Percentiles rank a stretch among this genome's conserved stretches.
phyloP scores from a whole-genome alignment of 352 stramenopile species.

The Blastocystis sp. region DNA sequence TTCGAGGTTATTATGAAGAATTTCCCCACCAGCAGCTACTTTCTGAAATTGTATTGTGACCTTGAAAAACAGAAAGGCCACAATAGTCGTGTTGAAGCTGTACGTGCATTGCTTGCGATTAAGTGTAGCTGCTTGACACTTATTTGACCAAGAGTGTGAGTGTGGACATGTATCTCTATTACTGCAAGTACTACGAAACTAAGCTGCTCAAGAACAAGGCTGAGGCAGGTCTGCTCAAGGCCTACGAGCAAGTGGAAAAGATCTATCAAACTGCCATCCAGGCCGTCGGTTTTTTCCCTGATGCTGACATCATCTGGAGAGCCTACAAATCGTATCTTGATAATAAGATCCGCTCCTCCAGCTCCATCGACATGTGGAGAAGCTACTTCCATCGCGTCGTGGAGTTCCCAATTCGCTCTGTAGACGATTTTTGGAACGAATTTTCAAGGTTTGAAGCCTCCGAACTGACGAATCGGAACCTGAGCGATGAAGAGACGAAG shows the following conservation, averaged over 20 bases:
- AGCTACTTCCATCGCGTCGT: neutral
- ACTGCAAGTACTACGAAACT: conserved; percentile 25
- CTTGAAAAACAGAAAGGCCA: neutral
- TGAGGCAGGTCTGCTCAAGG: neutral
- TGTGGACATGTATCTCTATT: conserved; percentile 43
- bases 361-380: neutral
- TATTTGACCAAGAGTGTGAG: conserved; percentile 15
- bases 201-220: neutral
- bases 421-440: conserved; percentile 25
- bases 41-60: conserved; percentile 23
- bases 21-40: conserved; percentile 1
- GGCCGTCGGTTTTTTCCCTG: conserved; percentile 15
- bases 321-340: conserved; percentile 14
- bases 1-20: conserved; percentile 38
- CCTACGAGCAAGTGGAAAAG: neutral
- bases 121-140: neutral
- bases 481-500: neutral
- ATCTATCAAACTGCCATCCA: neutral
- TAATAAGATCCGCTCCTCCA: neutral
- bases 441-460: conserved; percentile 12
- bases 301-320: neutral
- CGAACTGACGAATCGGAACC: neutral
- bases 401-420: neutral
- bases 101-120: neutral
- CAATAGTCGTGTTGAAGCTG: neutral